A percentile compares a stretch with the other conserved stretches of the same genome.
phyloP scores from a whole-genome alignment of 805 yeast species.

The Blastobotrys peoriensis region DNA sequence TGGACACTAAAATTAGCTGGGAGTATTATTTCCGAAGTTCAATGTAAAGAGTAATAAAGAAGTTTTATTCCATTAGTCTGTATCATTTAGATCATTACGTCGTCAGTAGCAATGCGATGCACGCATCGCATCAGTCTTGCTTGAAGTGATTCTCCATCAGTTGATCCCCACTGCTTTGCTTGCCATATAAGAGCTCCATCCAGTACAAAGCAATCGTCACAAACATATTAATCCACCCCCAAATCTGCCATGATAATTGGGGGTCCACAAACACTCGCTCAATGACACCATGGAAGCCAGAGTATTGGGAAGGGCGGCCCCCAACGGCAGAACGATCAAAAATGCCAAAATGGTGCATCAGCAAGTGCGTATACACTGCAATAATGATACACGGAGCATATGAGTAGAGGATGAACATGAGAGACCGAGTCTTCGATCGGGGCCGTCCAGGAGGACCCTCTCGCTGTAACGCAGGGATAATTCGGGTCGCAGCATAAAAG shows the following conservation, averaged over 20 bases:
- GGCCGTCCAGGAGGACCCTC: slow-evolving; percentile 4
- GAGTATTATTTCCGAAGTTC: background rate
- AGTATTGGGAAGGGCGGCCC: slow-evolving; percentile 2
- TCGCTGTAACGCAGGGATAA: slow-evolving; percentile 56
- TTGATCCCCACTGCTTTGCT: slow-evolving; percentile 7
- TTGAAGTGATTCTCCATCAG: slow-evolving; percentile 17
- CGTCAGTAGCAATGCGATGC: background rate
- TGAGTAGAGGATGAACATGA: slow-evolving; percentile 54
- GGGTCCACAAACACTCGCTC: slow-evolving; percentile 18
- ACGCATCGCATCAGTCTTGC: slow-evolving; percentile 8
- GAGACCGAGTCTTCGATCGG: slow-evolving; percentile 16
- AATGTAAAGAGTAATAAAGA: background rate
- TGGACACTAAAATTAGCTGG: background rate
- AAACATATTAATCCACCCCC: slow-evolving; percentile 95
- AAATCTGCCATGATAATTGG: slow-evolving; percentile 69
- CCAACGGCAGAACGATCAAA: slow-evolving; percentile 32
- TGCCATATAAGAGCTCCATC: slow-evolving; percentile 47
- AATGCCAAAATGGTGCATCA: slow-evolving; percentile 81
- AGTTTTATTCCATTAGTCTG: no score
- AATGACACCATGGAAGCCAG: slow-evolving; percentile 32
- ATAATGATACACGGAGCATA: slow-evolving; percentile 92
- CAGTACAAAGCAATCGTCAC: slow-evolving; percentile 74
- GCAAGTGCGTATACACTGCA: slow-evolving; percentile 90
- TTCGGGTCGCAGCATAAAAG: slow-evolving; percentile 84
- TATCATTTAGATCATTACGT: background rate